Percentiles rank a stretch among this genome's conserved stretches.
Conservation (phyloP, 1,284 basidiomycete species). For the Ceratobasidium sp. region DNA sequence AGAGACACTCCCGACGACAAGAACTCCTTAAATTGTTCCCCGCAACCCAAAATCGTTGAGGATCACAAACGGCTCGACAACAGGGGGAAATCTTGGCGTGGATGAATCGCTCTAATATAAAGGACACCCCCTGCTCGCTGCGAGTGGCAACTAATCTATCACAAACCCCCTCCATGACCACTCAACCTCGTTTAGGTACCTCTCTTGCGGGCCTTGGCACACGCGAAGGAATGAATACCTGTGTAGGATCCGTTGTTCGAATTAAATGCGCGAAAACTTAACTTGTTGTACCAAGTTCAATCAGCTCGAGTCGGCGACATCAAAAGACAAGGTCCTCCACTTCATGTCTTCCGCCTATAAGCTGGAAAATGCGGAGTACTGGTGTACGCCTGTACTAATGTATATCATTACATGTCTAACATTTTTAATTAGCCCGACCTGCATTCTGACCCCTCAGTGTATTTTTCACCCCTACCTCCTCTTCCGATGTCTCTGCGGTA, state of each 20-base stretch:
- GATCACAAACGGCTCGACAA: too few species aligned
- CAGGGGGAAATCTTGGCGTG: too few species aligned
- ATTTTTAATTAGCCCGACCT: not conserved
- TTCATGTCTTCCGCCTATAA: not conserved
- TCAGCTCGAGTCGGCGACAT: not conserved
- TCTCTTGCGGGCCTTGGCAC: not conserved
- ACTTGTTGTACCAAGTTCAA: too few species aligned
- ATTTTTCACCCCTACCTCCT: slow-evolving; percentile 1
- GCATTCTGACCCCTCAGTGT: not conserved
- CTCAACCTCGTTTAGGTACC: not conserved
- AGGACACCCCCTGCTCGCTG: too few species aligned
- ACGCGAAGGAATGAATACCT: not conserved
- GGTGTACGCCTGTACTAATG: not conserved
- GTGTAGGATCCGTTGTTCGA: not conserved
- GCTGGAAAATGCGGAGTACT: not conserved
- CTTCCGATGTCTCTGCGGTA: not conserved
- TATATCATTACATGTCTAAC: too few species aligned
- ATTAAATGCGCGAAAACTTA: not conserved
- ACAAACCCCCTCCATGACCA: too few species aligned
- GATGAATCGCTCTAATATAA: too few species aligned
- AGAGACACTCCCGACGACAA: too few species aligned
- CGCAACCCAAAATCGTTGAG: too few species aligned
- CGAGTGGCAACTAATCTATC: not conserved
- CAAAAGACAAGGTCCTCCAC: not conserved
- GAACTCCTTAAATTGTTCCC: too few species aligned